These are phyloP conservation scores for Russula dissimulans DNA, from an alignment of 768 basidiomycete genomes.

Conservation along the genomic window DNA sequence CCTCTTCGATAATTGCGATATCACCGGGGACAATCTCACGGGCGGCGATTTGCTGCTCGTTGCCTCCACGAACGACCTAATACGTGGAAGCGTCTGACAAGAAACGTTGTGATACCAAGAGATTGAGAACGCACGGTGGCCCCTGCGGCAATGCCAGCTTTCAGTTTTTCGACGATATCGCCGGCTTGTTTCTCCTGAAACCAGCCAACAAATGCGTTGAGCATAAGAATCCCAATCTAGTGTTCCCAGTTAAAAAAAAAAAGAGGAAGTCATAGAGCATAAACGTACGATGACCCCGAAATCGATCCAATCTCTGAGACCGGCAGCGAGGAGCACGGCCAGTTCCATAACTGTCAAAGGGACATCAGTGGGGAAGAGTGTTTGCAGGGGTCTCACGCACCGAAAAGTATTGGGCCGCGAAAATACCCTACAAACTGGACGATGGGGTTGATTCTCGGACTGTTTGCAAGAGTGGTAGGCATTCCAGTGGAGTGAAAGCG, in stretches of 20 bases:
- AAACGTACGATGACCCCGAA: constrained; percentile 38
- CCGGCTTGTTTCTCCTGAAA: constrained; percentile 43
- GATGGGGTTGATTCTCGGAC: constrained; percentile 33
- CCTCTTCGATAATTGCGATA: constrained; percentile 36
- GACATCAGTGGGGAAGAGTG: background rate
- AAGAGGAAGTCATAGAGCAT: background rate
- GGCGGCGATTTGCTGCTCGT: constrained; percentile 35
- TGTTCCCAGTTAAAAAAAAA: background rate
- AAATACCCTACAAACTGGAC: constrained; percentile 38
- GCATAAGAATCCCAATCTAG: constrained; percentile 32
- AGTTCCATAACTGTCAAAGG: constrained; percentile 34
- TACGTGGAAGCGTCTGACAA: background rate
- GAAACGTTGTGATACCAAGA: background rate
- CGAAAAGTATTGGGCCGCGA: constrained; percentile 34
- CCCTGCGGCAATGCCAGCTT: constrained; percentile 38
- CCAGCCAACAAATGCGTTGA: constrained; percentile 39
- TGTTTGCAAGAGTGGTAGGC: constrained; percentile 10
- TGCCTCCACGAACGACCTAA: constrained; percentile 31
- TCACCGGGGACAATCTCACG: constrained; percentile 39
- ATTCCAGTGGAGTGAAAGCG: background rate
- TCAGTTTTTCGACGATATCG: constrained; percentile 40
- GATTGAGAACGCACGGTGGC: constrained; percentile 22
- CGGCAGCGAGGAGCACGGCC: constrained; percentile 37
- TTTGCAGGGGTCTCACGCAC: background rate
- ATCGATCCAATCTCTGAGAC: constrained; percentile 40